Conservation (phyloP, 192 early-diverging fungal genomes). For the Backusella australiensis region DNA sequence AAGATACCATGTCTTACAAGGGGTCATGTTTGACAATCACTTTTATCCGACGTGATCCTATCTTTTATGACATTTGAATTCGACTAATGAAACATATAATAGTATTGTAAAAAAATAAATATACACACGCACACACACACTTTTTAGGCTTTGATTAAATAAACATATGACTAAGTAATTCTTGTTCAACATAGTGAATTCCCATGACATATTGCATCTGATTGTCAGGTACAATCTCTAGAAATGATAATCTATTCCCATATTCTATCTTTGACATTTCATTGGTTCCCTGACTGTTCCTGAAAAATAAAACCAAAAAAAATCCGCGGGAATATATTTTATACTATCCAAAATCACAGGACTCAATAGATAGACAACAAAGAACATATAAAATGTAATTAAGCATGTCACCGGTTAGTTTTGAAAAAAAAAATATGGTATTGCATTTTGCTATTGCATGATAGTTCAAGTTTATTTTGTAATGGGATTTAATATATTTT, state of each 20-base stretch:
- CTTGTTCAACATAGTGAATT: background rate
- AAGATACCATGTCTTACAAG: background rate
- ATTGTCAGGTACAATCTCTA: background rate
- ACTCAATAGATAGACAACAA: background rate
- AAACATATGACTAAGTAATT: background rate
- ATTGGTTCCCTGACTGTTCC: background rate
- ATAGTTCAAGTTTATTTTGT: background rate
- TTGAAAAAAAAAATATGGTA: background rate
- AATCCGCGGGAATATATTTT: background rate
- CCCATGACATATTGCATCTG: slow-evolving; percentile 1
- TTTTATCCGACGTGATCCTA: slow-evolving; percentile 3
- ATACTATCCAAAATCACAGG: background rate
- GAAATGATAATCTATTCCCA: background rate
- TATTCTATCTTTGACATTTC: background rate
- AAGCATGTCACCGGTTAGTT: background rate
- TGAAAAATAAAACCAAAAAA: background rate
- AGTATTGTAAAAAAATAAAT: background rate
- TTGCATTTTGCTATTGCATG: background rate
- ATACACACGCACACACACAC: background rate
- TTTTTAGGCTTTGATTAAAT: background rate
- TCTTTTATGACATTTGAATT: slow-evolving; percentile 7
- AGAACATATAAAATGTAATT: background rate
- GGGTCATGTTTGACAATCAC: slow-evolving; percentile 3
- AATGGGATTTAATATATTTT: background rate
- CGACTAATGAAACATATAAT: background rate